A percentile compares a stretch with the other conserved stretches of the same genome.
Evolutionary conservation across 2,329 filamentous ascomycete genomes (phyloP).

Genomic region (Nigrospora sphaerica): DNA sequence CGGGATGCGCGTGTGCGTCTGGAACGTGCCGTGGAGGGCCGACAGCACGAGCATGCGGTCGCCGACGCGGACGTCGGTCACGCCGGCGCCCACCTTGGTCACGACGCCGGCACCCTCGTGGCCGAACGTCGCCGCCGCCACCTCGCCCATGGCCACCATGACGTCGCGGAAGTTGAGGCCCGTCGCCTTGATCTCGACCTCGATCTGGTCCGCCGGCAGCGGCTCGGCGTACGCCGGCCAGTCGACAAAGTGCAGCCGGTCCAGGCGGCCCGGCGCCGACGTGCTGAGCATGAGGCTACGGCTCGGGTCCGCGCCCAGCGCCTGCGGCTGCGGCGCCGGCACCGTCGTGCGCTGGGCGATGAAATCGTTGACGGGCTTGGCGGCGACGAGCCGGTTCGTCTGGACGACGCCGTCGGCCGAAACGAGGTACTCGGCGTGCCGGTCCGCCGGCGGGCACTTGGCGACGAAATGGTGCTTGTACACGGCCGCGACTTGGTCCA

Average conservation of each 20-base stretch:
- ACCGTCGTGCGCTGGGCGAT: slow-evolving; percentile 1
- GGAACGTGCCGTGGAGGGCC: background rate
- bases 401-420: background rate
- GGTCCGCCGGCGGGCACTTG: background rate
- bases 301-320: background rate
- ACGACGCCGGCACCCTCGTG: slow-evolving; percentile 5
- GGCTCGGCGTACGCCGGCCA: slow-evolving; percentile 1
- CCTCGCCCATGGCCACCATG: slow-evolving; percentile 6
- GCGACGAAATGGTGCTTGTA: background rate
- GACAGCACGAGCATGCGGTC: slow-evolving; percentile 3
- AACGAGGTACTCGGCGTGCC: background rate
- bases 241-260: slow-evolving; percentile 4
- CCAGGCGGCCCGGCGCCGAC: slow-evolving; percentile 3
- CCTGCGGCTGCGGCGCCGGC: background rate
- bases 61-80: slow-evolving; percentile 2
- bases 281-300: slow-evolving; percentile 1
- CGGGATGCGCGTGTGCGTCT: slow-evolving; percentile 1
- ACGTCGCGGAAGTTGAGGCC: slow-evolving; percentile 8
- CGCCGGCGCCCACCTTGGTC: slow-evolving; percentile 4
- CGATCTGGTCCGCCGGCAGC: slow-evolving; percentile 6
- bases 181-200: slow-evolving; percentile 5
- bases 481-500: background rate
- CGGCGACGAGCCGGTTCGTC: background rate
- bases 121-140: slow-evolving; percentile 2
- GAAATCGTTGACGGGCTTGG: slow-evolving; percentile 5